These are phyloP conservation scores for Endoconidiophora polonica DNA, from an alignment of 2,329 filamentous ascomycete species.

Conservation along the genomic window DNA sequence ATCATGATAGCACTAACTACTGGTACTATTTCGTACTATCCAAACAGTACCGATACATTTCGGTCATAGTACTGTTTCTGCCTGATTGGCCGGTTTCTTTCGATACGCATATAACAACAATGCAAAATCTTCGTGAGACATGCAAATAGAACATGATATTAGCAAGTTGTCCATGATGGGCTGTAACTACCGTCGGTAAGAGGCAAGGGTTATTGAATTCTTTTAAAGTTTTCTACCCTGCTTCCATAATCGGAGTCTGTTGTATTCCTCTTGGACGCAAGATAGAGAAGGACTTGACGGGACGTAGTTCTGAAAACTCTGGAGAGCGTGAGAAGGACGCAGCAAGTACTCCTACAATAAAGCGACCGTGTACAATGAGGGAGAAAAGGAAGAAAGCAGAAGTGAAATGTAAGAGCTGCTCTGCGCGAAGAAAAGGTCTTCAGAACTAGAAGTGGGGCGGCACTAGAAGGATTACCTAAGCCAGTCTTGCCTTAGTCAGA, in stretches of 20 bases:
- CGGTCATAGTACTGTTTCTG: too few relatives aligned
- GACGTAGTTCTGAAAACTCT: slow-evolving; percentile 19
- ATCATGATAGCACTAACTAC: too few relatives aligned
- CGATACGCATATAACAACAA: too few relatives aligned
- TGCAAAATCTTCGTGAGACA: background rate
- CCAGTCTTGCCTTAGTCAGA: too few relatives aligned
- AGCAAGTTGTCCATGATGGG: background rate
- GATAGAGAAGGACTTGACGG: slow-evolving; percentile 56
- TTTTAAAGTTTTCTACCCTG: slow-evolving; percentile 39
- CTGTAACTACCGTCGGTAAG: slow-evolving; percentile 62
- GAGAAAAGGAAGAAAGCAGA: slow-evolving; percentile 25
- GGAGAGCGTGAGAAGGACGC: slow-evolving; percentile 18
- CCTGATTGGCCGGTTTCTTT: too few relatives aligned
- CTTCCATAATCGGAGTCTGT: slow-evolving; percentile 53
- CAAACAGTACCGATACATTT: too few relatives aligned
- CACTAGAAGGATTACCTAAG: background rate
- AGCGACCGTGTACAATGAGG: slow-evolving; percentile 50
- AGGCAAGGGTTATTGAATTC: slow-evolving; percentile 44
- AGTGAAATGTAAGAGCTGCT: slow-evolving; percentile 15
- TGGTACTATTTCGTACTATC: too few relatives aligned
- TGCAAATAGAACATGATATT: background rate
- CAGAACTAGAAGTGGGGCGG: background rate
- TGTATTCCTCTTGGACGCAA: slow-evolving; percentile 44
- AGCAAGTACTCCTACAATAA: slow-evolving; percentile 58
- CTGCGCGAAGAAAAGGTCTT: slow-evolving; percentile 15